Conservation (phyloP, 1,139 yeast species). For the Hansenula lynferdii region DNA sequence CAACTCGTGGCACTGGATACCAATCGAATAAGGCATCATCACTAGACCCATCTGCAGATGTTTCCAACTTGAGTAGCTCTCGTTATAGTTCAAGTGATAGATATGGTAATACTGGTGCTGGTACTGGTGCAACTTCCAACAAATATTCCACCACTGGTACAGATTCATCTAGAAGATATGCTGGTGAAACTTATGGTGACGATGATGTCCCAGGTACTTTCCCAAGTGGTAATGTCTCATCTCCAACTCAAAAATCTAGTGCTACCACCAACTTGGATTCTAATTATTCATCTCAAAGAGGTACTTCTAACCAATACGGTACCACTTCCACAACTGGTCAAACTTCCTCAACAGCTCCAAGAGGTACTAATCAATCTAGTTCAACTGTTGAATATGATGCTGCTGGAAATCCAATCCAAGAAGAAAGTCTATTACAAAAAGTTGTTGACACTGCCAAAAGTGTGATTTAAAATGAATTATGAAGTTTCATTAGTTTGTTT, state of each 20-base stretch:
- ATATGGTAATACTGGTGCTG: not conserved
- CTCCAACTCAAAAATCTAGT: not conserved
- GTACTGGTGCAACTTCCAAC: not conserved
- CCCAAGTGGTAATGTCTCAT: conserved; percentile 3
- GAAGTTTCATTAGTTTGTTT: not conserved
- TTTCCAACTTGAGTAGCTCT: not conserved
- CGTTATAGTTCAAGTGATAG: not conserved
- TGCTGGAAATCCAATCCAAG: conserved; percentile 1
- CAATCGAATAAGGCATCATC: no score
- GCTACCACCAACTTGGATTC: not conserved
- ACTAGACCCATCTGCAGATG: no score
- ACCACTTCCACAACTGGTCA: not conserved
- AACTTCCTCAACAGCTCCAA: no score
- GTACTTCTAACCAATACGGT: not conserved
- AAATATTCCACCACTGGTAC: not conserved
- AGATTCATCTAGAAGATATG: not conserved
- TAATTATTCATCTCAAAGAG: not conserved
- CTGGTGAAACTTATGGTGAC: conserved; percentile 1
- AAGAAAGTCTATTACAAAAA: not conserved
- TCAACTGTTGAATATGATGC: not conserved
- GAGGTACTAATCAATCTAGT: not conserved
- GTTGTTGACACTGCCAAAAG: conserved; percentile 2
- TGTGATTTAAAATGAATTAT: not conserved
- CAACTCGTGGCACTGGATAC: no score
- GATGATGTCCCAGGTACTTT: conserved; percentile 9